Conservation (phyloP, 805 yeast genomes). For the Candida argentea region DNA sequence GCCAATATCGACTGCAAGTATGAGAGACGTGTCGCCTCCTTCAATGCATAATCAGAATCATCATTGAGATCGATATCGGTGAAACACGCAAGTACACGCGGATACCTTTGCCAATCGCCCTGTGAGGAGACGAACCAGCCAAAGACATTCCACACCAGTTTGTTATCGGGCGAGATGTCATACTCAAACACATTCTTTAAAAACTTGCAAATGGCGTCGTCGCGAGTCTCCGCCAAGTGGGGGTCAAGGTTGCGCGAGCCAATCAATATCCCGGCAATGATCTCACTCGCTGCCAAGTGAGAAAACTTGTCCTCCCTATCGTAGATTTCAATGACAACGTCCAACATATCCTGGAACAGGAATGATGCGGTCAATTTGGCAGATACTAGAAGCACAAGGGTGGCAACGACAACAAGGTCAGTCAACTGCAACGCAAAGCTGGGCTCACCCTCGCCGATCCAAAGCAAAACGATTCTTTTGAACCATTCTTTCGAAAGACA, state of each 20-base stretch:
- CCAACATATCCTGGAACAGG: constrained; percentile 41
- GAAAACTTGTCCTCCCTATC: constrained; percentile 61
- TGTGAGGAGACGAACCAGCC: constrained; percentile 66
- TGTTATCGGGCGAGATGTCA: constrained; percentile 65
- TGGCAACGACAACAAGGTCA: constrained; percentile 47
- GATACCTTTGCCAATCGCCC: constrained; percentile 58
- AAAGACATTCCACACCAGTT: constrained; percentile 65
- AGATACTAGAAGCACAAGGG: constrained; percentile 39
- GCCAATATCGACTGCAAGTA: constrained; percentile 43
- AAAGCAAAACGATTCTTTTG: constrained; percentile 34
- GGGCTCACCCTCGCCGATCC: constrained; percentile 60
- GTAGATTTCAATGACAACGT: constrained; percentile 39
- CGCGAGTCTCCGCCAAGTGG: constrained; percentile 27
- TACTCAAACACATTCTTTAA: constrained; percentile 37
- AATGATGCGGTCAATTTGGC: constrained; percentile 34
- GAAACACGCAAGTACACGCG: constrained; percentile 37
- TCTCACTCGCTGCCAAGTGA: constrained; percentile 67
- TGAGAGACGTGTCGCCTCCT: constrained; percentile 49
- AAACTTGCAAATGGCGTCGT: constrained; percentile 34
- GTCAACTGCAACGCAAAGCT: constrained; percentile 57
- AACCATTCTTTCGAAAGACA: constrained; percentile 51
- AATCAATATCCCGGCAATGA: constrained; percentile 52
- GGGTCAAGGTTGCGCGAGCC: constrained; percentile 35
- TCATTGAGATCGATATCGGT: constrained; percentile 37
- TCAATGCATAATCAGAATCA: constrained; percentile 52